These are phyloP conservation scores for Mycena vitilis DNA, from an alignment of 768 basidiomycete species.

Conservation along the genomic window DNA sequence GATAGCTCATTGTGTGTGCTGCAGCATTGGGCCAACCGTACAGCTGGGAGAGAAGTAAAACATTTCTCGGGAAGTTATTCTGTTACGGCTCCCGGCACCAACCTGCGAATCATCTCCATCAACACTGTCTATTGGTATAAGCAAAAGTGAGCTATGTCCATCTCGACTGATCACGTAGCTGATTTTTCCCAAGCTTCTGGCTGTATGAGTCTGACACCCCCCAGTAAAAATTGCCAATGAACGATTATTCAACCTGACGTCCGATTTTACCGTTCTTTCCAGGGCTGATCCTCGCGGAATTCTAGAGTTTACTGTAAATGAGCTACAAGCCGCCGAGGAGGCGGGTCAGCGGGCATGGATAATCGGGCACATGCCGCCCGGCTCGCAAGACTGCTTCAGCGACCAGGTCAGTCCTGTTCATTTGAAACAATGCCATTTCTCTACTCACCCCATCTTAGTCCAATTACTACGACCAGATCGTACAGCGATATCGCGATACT, in stretches of 20 bases:
- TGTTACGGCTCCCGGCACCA: conserved; percentile 58
- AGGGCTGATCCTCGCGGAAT: conserved; percentile 72
- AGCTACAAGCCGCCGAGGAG: conserved; percentile 71
- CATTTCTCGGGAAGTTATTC: conserved; percentile 69
- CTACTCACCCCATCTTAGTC: conserved; percentile 50
- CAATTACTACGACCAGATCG: conserved; percentile 71
- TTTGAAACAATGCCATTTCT: neutral
- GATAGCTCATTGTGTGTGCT: conserved; percentile 3
- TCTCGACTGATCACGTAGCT: neutral
- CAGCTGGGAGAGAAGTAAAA: conserved; percentile 55
- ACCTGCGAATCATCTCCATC: conserved; percentile 65
- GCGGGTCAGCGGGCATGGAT: conserved; percentile 72
- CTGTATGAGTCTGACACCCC: conserved; percentile 64
- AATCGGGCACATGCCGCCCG: conserved; percentile 69
- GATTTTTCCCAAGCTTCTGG: conserved; percentile 59
- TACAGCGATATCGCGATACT: conserved; percentile 68
- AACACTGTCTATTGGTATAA: conserved; percentile 75
- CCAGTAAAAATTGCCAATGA: conserved; percentile 48
- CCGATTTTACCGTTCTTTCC: neutral
- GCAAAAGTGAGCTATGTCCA: conserved; percentile 53
- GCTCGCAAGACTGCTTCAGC: conserved; percentile 57
- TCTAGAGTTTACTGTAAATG: conserved; percentile 61
- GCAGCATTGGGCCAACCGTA: conserved; percentile 59
- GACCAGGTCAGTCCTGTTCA: conserved; percentile 56
- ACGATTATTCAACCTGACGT: neutral